These are phyloP conservation scores for Eucalyptus globulus DNA, from an alignment of 345 rosid genomes.

Conservation along the genomic window DNA sequence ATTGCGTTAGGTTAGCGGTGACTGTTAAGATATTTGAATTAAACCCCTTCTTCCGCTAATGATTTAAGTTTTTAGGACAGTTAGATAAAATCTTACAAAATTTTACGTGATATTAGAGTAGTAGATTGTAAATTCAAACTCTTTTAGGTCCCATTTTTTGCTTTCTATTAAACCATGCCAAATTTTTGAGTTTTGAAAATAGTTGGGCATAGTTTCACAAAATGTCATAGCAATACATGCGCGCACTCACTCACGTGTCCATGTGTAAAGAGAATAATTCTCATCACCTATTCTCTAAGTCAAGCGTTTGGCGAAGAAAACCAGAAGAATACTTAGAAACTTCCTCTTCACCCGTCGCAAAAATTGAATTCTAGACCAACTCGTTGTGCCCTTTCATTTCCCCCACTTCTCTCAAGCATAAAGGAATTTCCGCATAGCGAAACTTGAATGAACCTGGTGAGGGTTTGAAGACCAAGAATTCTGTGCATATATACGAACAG, in stretches of 20 bases:
- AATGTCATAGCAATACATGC: accelerated
- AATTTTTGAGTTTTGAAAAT: too few relatives aligned
- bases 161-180: background rate
- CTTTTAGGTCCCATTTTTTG: background rate
- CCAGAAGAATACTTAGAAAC: too few relatives aligned
- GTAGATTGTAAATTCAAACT: background rate
- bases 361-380: background rate
- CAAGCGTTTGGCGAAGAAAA: background rate
- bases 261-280: too few relatives aligned
- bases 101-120: too few relatives aligned
- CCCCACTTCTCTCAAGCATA: background rate
- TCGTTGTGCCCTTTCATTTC: background rate
- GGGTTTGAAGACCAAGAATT: background rate
- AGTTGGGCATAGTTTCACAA: too few relatives aligned
- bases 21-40: too few relatives aligned
- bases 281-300: background rate
- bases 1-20: too few relatives aligned
- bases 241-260: background rate
- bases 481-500: background rate
- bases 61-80: too few relatives aligned
- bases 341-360: background rate
- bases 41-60: too few relatives aligned
- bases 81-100: too few relatives aligned
- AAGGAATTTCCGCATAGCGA: background rate
- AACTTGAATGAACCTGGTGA: background rate